Base-by-base conservation (phyloP, 108 stramenopile species). In the Fragilaria crotonensis region DNA sequence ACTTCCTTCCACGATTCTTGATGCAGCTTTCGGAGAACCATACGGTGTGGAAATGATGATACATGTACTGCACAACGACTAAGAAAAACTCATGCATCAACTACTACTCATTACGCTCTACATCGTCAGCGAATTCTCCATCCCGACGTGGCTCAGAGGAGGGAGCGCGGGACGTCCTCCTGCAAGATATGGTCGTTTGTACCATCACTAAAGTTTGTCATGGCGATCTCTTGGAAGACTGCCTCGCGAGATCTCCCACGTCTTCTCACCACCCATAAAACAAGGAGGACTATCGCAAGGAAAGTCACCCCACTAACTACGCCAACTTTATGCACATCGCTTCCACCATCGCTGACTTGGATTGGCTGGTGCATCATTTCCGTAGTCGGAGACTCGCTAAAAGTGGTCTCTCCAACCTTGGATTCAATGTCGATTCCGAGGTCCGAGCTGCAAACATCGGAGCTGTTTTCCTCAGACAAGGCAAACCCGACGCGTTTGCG, bases 401-500 rank as follows among this genome's bases (percentile, higher is more conserved):
- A 11, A 14, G 36, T 11, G 14, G 36, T 41, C 7, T 41, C 36
- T 7, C 36, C 36, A 41, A 14, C 7, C 14, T 7, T 14, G 14
- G 36, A 7, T 41, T 41, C 14, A 11, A 75, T 59, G 28, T 75
- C 73, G 31, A 75, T 31, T 5, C 31, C 19, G 3, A 50, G n/a
- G 52, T 76, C 75, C 1, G 19, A 50, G 7, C 60, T 30, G 46
- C 75, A 76, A 20, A 52, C 22, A 46, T 76, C 68, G 0, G 22
- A 25, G 0, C 60, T 33, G 41, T 62, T 30, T 30, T 62, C 52
- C 1, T 47, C 36, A 20, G 75, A 68, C 52, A 58, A 30, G n/a
- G 97, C 97, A 63, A 98, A 84, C 7, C 97, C 95, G 28, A 96
- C 74, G 25, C 78, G 82, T 58, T 81, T 54, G n/a, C 84, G 73